Conservation (phyloP, 2,329 filamentous ascomycete species). For the Alternaria gaisen region DNA sequence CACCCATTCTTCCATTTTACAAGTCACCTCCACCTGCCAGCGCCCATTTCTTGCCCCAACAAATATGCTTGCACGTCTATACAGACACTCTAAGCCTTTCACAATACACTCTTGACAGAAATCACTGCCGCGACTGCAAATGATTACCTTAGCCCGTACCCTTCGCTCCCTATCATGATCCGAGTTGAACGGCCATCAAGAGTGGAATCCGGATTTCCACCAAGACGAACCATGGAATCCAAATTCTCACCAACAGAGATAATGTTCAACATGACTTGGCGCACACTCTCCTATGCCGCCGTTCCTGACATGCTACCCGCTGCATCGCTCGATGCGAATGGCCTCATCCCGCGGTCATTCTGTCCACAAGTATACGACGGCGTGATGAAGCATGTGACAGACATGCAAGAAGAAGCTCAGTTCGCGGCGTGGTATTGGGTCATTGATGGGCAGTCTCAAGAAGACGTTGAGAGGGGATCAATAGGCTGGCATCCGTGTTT, state of each 20-base stretch:
- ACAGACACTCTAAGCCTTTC: no score
- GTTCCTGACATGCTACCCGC: not conserved
- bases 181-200: no score
- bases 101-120: no score
- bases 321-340: not conserved
- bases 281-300: not conserved
- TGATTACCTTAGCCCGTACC: no score
- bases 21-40: not conserved
- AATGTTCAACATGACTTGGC: not conserved
- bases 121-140: no score
- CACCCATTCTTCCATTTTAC: not conserved
- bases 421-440: slow-evolving; percentile 3
- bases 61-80: not conserved
- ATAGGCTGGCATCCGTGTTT: not conserved
- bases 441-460: not conserved
- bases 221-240: not conserved
- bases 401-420: not conserved
- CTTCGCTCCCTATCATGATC: no score
- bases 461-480: not conserved
- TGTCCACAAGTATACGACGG: not conserved
- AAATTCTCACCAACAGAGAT: not conserved
- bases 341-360: not conserved
- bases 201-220: not conserved
- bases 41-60: not conserved
- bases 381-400: not conserved